These are phyloP conservation scores for Leccinum truebloodii DNA, from an alignment of 768 basidiomycete genomes.

Conservation along the genomic window DNA sequence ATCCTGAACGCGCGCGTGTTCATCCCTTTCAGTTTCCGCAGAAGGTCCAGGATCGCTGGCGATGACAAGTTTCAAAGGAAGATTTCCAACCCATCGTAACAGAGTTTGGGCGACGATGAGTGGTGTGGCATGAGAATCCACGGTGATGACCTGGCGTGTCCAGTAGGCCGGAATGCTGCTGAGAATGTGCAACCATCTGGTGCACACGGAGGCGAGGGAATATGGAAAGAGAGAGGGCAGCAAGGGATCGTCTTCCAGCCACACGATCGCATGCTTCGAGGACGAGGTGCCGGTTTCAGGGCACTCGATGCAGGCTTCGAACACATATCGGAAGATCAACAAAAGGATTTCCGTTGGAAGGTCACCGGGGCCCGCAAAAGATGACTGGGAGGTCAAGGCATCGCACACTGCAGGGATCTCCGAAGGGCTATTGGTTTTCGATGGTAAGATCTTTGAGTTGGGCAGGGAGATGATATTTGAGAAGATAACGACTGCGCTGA, in stretches of 20 bases:
- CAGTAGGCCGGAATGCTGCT: slow-evolving; percentile 14
- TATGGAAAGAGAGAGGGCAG: slow-evolving; percentile 11
- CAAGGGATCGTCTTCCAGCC: slow-evolving; percentile 14
- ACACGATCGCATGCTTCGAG: background rate
- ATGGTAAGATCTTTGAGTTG: background rate
- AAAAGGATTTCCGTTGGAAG: slow-evolving; percentile 12
- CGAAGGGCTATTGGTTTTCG: background rate
- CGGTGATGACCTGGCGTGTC: slow-evolving; percentile 20
- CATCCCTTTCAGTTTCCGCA: background rate
- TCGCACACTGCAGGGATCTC: too few relatives aligned
- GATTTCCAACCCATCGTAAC: background rate
- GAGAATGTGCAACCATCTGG: slow-evolving; percentile 18
- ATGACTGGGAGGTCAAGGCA: background rate
- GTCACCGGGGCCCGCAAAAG: background rate
- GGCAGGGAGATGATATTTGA: background rate
- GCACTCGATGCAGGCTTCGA: slow-evolving; percentile 5
- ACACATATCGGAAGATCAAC: slow-evolving; percentile 5
- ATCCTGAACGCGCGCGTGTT: background rate
- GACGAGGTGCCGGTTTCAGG: too few relatives aligned
- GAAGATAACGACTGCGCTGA: slow-evolving; percentile 2
- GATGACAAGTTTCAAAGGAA: slow-evolving; percentile 6
- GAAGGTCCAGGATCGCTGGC: background rate
- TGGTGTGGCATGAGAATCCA: slow-evolving; percentile 10
- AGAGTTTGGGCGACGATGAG: background rate
- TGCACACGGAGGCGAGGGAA: slow-evolving; percentile 17